Conservation (phyloP, 495 filamentous ascomycete species). For the Aeminium ludgeri region DNA sequence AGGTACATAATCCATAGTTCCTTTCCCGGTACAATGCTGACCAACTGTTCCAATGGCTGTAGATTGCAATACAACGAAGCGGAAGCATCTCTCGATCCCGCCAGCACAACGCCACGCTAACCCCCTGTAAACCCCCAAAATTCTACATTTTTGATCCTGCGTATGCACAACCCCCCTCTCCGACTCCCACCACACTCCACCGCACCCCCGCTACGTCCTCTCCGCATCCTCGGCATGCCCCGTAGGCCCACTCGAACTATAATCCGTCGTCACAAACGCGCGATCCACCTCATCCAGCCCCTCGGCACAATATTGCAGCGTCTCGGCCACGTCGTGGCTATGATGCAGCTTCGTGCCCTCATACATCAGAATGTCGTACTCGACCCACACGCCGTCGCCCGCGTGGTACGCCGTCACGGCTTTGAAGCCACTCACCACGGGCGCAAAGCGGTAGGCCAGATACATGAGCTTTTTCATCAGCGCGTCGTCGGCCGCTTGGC, state of each 20-base stretch:
- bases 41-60: too few relatives aligned
- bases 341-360: conserved; percentile 25
- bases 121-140: too few relatives aligned
- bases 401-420: conserved; percentile 31
- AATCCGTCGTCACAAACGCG: conserved; percentile 34
- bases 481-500: conserved; percentile 22
- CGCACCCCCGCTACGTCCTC: too few relatives aligned
- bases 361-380: conserved; percentile 31
- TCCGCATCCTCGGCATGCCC: conserved; percentile 12
- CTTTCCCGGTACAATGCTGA: too few relatives aligned
- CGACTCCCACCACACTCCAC: too few relatives aligned
- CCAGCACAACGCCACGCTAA: too few relatives aligned
- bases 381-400: conserved; percentile 34
- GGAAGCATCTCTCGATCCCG: too few relatives aligned
- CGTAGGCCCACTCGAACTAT: conserved; percentile 8
- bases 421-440: conserved; percentile 32
- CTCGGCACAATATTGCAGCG: conserved; percentile 34
- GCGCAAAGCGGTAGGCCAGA: conserved; percentile 30
- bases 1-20: too few relatives aligned
- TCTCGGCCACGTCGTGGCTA: conserved; percentile 34
- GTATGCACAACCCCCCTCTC: too few relatives aligned
- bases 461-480: conserved; percentile 30
- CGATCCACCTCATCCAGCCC: conserved; percentile 31
- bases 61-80: too few relatives aligned
- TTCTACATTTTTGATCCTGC: too few relatives aligned